A percentile compares a stretch with the other conserved stretches of the same genome.
Conservation (phyloP, 352 stramenopile genomes). For the Globisporangium cylindrosporum region DNA sequence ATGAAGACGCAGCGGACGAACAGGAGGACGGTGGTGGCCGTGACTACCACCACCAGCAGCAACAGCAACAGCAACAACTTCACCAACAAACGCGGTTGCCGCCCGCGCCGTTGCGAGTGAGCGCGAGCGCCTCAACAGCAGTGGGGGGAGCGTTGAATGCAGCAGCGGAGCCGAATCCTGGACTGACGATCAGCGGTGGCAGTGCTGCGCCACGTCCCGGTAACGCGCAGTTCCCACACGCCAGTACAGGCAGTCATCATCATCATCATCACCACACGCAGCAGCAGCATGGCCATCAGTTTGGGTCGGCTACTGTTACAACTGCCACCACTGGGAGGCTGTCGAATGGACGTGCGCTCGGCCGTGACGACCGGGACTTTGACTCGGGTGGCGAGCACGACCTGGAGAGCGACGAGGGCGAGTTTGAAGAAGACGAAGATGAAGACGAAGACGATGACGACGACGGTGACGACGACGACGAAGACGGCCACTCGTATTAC, state of each 20-base stretch:
- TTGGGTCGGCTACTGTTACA: not conserved
- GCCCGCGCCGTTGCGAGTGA: not conserved
- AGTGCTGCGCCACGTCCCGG: not conserved
- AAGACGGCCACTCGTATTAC: slow-evolving; percentile 40
- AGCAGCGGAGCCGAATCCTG: not conserved
- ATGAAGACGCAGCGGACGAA: not conserved
- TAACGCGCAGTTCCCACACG: not conserved
- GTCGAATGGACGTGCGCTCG: slow-evolving; percentile 9
- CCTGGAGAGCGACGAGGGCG: slow-evolving; percentile 16
- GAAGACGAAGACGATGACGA: slow-evolving; percentile 45
- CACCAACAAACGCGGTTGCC: slow-evolving; percentile 2
- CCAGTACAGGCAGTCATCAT: not conserved
- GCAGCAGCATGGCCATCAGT: slow-evolving; percentile 2
- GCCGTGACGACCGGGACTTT: slow-evolving; percentile 9
- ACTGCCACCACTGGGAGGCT: not conserved
- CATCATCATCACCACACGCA: slow-evolving; percentile 6
- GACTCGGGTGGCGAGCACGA: slow-evolving; percentile 21
- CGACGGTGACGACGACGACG: slow-evolving; percentile 44
- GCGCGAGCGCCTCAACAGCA: not conserved
- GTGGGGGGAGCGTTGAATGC: not conserved
- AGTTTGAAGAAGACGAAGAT: slow-evolving; percentile 19
- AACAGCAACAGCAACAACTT: not conserved
- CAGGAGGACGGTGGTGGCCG: not conserved
- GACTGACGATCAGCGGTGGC: slow-evolving; percentile 12
- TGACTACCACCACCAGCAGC: not conserved